A percentile compares a stretch with the other conserved stretches of the same genome.
These are phyloP conservation scores for Aspergillus funiculosus DNA, from an alignment of 495 filamentous ascomycete genomes.

Conservation along the genomic window DNA sequence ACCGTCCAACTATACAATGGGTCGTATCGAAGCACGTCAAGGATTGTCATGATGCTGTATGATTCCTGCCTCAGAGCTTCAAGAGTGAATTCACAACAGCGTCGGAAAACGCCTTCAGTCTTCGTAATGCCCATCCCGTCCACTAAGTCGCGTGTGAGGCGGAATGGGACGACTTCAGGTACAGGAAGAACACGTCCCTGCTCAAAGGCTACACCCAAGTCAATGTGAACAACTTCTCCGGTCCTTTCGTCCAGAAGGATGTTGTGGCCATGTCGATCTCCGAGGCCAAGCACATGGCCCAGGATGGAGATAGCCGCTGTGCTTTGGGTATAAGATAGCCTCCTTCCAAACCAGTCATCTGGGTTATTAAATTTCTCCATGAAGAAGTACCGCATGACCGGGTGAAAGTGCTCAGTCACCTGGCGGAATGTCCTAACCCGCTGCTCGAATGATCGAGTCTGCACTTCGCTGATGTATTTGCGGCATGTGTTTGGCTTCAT, in stretches of 20 bases:
- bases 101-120: conserved; percentile 90
- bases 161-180: conserved; percentile 91
- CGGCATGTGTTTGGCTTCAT: conserved; percentile 67
- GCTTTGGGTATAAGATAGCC: conserved; percentile 83
- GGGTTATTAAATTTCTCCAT: conserved; percentile 91
- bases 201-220: conserved; percentile 93
- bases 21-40: conserved; percentile 93
- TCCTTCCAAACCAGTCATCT: conserved; percentile 87
- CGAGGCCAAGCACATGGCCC: conserved; percentile 88
- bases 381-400: conserved; percentile 96
- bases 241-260: conserved; percentile 86
- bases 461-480: conserved; percentile 67
- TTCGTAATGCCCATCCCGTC: conserved; percentile 95
- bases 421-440: conserved; percentile 67
- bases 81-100: conserved; percentile 96
- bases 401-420: conserved; percentile 74
- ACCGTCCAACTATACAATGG: conserved; percentile 94
- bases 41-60: conserved; percentile 93
- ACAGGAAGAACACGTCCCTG: conserved; percentile 88
- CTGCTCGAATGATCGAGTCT: conserved; percentile 59
- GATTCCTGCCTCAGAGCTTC: conserved; percentile 88
- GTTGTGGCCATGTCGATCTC: conserved; percentile 93
- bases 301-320: conserved; percentile 94
- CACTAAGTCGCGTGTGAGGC: conserved; percentile 89
- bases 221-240: conserved; percentile 94